phyloP scores from a whole-genome alignment of 495 filamentous ascomycete species.

The Aspergillus avenaceus region DNA sequence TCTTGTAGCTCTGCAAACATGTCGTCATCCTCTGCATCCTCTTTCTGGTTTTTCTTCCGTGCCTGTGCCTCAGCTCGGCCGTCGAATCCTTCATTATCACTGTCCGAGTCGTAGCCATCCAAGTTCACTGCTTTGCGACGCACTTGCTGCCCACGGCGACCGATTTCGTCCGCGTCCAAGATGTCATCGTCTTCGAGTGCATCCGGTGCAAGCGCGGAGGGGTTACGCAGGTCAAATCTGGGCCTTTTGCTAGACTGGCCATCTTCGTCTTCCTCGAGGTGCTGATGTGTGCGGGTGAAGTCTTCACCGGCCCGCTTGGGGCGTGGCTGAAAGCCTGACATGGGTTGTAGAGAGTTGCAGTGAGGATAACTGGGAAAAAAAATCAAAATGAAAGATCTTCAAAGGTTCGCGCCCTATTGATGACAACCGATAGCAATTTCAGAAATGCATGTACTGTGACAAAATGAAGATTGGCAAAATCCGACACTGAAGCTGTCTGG shows the following conservation, averaged over 20 bases:
- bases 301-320: conserved; percentile 81
- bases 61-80: conserved; percentile 58
- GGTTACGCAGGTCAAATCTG: conserved; percentile 93
- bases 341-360: conserved; percentile 20
- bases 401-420: neutral
- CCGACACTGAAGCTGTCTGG: conserved; percentile 22
- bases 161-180: conserved; percentile 89
- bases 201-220: conserved; percentile 78
- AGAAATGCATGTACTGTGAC: neutral
- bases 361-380: neutral
- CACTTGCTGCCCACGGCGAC: conserved; percentile 66
- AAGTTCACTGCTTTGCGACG: conserved; percentile 93
- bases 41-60: conserved; percentile 43
- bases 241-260: conserved; percentile 68
- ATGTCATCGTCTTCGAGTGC: conserved; percentile 74
- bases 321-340: conserved; percentile 64
- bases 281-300: conserved; percentile 68
- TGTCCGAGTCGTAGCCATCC: conserved; percentile 95
- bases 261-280: conserved; percentile 46
- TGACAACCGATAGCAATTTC: neutral
- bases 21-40: conserved; percentile 60
- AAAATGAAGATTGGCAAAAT: conserved; percentile 6
- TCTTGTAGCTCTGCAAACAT: conserved; percentile 85
- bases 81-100: conserved; percentile 85
- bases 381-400: neutral